Base-by-base conservation (phyloP, 2,329 filamentous ascomycete genomes). In the Botrytis cinerea region DNA sequence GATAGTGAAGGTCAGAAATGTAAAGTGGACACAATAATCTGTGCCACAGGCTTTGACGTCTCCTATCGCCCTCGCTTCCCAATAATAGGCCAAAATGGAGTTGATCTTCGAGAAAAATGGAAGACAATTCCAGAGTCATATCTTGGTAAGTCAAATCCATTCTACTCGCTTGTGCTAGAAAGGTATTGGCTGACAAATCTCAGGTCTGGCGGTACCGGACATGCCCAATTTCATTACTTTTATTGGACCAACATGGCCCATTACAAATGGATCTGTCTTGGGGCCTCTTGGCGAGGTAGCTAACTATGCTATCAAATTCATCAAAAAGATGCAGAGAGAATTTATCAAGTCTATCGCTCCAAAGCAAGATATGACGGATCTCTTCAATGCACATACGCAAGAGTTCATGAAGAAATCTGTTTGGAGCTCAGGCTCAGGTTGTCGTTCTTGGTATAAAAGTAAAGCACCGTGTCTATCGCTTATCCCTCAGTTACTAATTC, bases 361-460 rank as follows among this genome's bases (percentile, higher is more conserved):
- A 0, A 84, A 83, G 0, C 82, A 83, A 70, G 83, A 80, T 0
- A 85, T 86, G 6, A 84, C 86, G 10, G 84, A 84, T 59, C 84
- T 87, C 76, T 89, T 84, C 82, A 84, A 83, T 78, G 85, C 81
- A 78, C 87, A 85, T 80, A 83, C 85, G 40, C 80, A 82, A 8
- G 78, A 82, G 6, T 87, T 88, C 75, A 87, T 89, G 84, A 86
- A 86, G 62, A 84, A 85, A 38, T 87, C 85, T 1, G 83, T 85
- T 1, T 89, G 87, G 86, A 80, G 83, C 2, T 80, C 82, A 4
- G 79, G 80, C 14, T 86, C 82, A 2, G 79, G 80, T 14, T 86
- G 78, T 32, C 71, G 77, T 64, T 62, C 75, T 18, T 79, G 77
- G 78, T 79, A 77, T 67, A 76, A 63, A 75, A 74, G 75, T 78